phyloP scores from a whole-genome alignment of 306 rosid species.

The Sindora glabra region DNA sequence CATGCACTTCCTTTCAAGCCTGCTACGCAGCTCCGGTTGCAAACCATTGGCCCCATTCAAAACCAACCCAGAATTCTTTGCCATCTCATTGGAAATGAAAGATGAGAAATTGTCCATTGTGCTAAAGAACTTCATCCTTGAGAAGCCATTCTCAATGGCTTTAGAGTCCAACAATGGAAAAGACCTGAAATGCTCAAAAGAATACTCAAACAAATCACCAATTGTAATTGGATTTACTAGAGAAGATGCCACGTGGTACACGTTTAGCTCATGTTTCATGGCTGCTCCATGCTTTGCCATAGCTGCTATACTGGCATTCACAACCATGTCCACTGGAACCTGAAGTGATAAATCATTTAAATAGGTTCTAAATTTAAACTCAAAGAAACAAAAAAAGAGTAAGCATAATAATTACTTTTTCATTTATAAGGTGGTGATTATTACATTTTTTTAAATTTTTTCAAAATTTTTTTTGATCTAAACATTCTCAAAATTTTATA shows the following conservation, averaged over 20 bases:
- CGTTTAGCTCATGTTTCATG: slow-evolving; percentile 20
- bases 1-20: neutral
- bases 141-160: slow-evolving; percentile 25
- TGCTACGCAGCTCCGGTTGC: too few relatives aligned
- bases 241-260: slow-evolving; percentile 45
- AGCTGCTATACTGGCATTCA: slow-evolving; percentile 39
- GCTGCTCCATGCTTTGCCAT: slow-evolving; percentile 41
- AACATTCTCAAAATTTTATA: too few relatives aligned
- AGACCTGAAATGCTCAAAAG: slow-evolving; percentile 30
- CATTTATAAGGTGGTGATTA: too few relatives aligned
- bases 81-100: neutral
- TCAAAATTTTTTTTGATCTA: too few relatives aligned
- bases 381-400: neutral
- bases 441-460: too few relatives aligned
- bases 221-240: slow-evolving; percentile 30
- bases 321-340: slow-evolving; percentile 60
- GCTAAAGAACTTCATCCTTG: slow-evolving; percentile 39
- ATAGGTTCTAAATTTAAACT: too few relatives aligned
- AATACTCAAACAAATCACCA: slow-evolving; percentile 11
- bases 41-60: neutral
- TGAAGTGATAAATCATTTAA: neutral
- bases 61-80: neutral
- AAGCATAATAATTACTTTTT: too few relatives aligned
- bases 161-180: slow-evolving; percentile 25
- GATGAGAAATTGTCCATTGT: slow-evolving; percentile 34